Evolutionary conservation across 805 yeast genomes (phyloP).

Genomic region (Pichia nakasei): DNA sequence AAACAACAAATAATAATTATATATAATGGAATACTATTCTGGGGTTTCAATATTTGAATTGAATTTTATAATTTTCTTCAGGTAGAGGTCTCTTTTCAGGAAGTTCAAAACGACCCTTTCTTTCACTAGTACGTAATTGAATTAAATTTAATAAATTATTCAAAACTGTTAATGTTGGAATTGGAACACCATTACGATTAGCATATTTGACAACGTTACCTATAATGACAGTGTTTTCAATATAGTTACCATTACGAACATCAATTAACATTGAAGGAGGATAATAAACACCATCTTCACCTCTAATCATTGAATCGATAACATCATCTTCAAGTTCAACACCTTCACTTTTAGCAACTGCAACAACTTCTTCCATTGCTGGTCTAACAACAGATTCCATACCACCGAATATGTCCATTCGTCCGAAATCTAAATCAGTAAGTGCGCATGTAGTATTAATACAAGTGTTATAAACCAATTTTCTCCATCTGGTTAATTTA

Average conservation of each 20-base stretch:
- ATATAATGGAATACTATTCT: too few relatives aligned
- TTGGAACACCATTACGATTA: constrained; percentile 19
- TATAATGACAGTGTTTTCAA: constrained; percentile 34
- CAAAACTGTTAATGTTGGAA: constrained; percentile 23
- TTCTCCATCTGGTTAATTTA: constrained; percentile 34
- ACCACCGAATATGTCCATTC: constrained; percentile 22
- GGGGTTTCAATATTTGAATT: constrained; percentile 1
- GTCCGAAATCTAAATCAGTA: constrained; percentile 31
- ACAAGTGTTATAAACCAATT: constrained; percentile 38
- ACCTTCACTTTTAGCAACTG: constrained; percentile 39
- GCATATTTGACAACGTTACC: constrained; percentile 31
- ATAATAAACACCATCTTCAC: constrained; percentile 32
- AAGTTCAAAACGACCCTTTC: constrained; percentile 18
- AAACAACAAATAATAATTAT: too few relatives aligned
- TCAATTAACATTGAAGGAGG: constrained; percentile 43
- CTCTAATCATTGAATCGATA: constrained; percentile 33
- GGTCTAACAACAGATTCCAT: constrained; percentile 24
- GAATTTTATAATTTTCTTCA: constrained; percentile 15
- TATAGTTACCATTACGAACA: constrained; percentile 30
- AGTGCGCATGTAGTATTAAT: constrained; percentile 36
- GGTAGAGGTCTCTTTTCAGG: constrained; percentile 24
- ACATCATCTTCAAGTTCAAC: constrained; percentile 29
- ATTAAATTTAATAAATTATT: constrained; percentile 21
- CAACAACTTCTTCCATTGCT: constrained; percentile 35
- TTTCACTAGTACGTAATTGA: constrained; percentile 25